Conservation (phyloP, 163 green algal species). For the Coccomyxa subellipsoidea region DNA sequence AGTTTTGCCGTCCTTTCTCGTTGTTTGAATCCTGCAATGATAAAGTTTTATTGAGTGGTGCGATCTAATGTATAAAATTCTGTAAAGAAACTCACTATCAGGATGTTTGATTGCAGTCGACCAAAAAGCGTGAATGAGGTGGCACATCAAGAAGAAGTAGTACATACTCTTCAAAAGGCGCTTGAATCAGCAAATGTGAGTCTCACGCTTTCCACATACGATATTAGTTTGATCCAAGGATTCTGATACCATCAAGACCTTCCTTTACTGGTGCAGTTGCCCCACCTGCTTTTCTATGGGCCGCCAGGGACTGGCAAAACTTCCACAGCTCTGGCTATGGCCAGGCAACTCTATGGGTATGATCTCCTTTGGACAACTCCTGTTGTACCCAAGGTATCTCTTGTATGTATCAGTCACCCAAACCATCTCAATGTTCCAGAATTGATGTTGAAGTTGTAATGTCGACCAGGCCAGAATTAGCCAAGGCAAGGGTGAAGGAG, state of each 20-base stretch:
- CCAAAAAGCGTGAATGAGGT: conserved; percentile 87
- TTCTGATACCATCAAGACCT: neutral
- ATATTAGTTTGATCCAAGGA: neutral
- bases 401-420: too few relatives aligned
- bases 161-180: conserved; percentile 78
- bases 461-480: conserved; percentile 84
- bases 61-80: neutral
- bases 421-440: too few relatives aligned
- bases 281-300: conserved; percentile 97
- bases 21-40: neutral
- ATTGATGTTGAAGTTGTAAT: too few relatives aligned
- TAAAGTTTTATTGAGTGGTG: neutral
- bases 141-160: conserved; percentile 91
- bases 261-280: conserved; percentile 54
- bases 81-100: too few relatives aligned
- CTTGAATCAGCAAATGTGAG: conserved; percentile 83
- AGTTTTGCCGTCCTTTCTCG: neutral
- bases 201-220: neutral
- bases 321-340: conserved; percentile 89
- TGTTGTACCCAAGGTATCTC: too few relatives aligned
- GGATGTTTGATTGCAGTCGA: conserved; percentile 46
- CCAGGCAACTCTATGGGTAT: conserved; percentile 86
- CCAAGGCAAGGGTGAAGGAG: conserved; percentile 88
- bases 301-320: conserved; percentile 98
- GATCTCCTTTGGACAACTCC: too few relatives aligned